Base-by-base conservation (phyloP, 352 stramenopile species). In the Globisporangium abappressorium region DNA sequence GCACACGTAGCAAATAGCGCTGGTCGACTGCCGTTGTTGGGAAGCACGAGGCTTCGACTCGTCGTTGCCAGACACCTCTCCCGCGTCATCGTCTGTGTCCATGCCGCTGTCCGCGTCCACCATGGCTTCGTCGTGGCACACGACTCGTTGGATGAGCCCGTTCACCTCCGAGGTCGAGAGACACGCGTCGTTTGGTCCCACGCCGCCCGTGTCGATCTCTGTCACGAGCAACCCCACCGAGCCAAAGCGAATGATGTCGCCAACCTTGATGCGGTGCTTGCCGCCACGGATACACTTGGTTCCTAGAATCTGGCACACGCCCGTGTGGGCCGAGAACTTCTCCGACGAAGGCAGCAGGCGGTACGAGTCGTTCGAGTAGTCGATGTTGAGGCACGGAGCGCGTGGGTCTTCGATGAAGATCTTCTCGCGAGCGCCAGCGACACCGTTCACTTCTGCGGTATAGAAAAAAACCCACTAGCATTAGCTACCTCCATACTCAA, bases 361-460 rank as follows among this genome's bases (percentile, higher is more conserved):
- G 75, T 95, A 95, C 18, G 84, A 74, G 71, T 95, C 87, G 69
- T 91, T 93, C 53, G 85, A 82, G 73, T 95, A 95, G 73, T 95
- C 87, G 56, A 95, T 95, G 69, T 90, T 92, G 2, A 95, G 76
- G 63, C 84, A 94, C 33, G 83, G 85, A 20, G 84, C 89, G 34
- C 89, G 84, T 15, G 87, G 87, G 69, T 95, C 87, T 70, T 95
- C 87, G 56, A 95, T 95, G 65, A 92, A 95, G 65, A 95, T 94
- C 66, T 88, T 87, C 73, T 95, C 87, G 5, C 84, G 79, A 2
- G 65, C 71, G 2, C 75, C 76, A 0, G 69, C 56, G 1, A 77
- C 75, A 9, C 62, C 65, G 55, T 71, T 78, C 65, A 77, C 60
- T 56, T 84, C 76, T 64, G 64, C 26, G 18, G 7, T 18, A 46